phyloP scores from a whole-genome alignment of 257 asterid species.

The Jacaranda copaia region DNA sequence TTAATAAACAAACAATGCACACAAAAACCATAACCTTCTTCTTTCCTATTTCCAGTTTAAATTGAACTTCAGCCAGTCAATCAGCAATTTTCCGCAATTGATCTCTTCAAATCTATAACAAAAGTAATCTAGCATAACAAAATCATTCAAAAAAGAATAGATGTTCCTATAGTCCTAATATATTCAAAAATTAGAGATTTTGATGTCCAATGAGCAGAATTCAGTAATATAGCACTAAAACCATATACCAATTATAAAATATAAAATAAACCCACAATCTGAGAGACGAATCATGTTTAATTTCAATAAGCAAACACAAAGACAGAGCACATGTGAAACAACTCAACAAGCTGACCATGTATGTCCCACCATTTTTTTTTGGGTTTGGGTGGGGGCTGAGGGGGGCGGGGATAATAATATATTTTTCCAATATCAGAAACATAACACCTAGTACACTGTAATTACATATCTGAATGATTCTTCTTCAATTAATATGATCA shows the following conservation, averaged over 20 bases:
- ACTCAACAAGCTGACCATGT: background rate
- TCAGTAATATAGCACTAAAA: background rate
- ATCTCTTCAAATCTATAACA: background rate
- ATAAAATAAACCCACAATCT: background rate
- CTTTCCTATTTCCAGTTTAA: background rate
- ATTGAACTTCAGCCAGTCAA: background rate
- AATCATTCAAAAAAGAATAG: background rate
- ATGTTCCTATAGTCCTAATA: background rate
- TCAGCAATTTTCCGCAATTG: background rate
- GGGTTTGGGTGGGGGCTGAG: too few species aligned
- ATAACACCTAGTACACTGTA: background rate
- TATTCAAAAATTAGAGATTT: background rate
- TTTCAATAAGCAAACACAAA: background rate
- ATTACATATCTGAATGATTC: background rate
- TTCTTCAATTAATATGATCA: background rate
- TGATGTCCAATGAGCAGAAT: background rate
- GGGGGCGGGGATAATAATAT: background rate
- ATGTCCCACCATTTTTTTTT: too few species aligned
- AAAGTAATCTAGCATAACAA: too few species aligned
- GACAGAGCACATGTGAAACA: background rate
- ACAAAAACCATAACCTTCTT: background rate
- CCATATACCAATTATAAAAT: background rate
- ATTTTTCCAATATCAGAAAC: background rate
- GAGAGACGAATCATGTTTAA: background rate
- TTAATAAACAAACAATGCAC: background rate